Evolutionary conservation across 306 rosid species (phyloP), one percentile per base, ranked within the genome.

Genomic region (Trifolium repens): DNA sequence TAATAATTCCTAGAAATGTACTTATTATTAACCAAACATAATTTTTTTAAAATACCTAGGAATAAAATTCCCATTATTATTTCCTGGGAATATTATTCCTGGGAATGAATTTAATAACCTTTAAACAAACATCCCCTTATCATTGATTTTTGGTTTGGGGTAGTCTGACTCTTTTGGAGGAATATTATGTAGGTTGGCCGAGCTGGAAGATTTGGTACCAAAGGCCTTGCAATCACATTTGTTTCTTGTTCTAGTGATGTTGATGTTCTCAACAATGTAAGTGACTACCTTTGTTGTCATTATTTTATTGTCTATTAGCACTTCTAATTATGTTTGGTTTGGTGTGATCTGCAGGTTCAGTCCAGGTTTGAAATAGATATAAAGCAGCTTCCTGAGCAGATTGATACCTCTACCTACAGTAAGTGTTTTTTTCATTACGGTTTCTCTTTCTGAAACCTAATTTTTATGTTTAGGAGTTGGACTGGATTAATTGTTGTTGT

Each of bases 321-420:
- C 58, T 76, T 70, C 44, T 70, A 43, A 74, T 60, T 17, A 53
- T 58, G 66, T 67, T 67, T 67, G 59, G 66, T 67, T 67, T 67
- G 59, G 8, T 63, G 53, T 53, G 55, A 50, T 70, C 69, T 79
- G 27, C 93, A 94, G 98, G 98, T 94, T 64, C 98, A 94, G 27
- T 90, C 93, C 74, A 94, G 98, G 94, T 94, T 94, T 81, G 98
- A 94, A 84, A 97, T 91, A 67, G 98, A 94, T 81, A 94, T 94
- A 73, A 90, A 94, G 83, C 97, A 90, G 88, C 94, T 94, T 53
- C 98, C 98, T 30, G 98, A 94, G 88, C 96, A 94, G 88, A 94
- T 94, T 54, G 98, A 94, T 79, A 94, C 98, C 12, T 87, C 96
- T 55, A 91, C 98, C 40, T 94, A 94, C 79, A 94, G 98, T 94